Evolutionary conservation across 192 early-diverging fungal genomes (phyloP).

Genomic region (Ambispora gerdemannii): DNA sequence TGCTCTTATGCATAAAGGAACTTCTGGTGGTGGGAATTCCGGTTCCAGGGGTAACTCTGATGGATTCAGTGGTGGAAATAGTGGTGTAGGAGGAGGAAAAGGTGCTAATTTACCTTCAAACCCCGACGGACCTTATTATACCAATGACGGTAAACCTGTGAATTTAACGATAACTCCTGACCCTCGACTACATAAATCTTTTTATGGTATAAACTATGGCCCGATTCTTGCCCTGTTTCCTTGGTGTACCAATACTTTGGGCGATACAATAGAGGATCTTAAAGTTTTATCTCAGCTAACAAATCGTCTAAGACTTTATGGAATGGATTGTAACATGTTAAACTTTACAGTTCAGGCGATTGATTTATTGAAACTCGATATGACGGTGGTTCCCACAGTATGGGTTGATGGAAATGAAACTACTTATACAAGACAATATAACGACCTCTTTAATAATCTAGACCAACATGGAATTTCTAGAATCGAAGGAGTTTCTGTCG

Average conservation of each 20-base stretch:
- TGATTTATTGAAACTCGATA: constrained; percentile 50
- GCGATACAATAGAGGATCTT: constrained; percentile 58
- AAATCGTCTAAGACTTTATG: constrained; percentile 59
- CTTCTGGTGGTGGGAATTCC: background rate
- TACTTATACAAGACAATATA: constrained; percentile 41
- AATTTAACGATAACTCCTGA: constrained; percentile 40
- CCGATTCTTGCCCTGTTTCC: constrained; percentile 55
- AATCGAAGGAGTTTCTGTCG: constrained; percentile 45
- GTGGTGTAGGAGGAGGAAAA: background rate
- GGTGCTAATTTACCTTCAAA: background rate
- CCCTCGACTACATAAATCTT: constrained; percentile 31
- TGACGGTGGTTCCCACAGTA: constrained; percentile 59
- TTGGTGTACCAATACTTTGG: constrained; percentile 50
- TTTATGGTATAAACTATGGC: constrained; percentile 62
- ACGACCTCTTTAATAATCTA: constrained; percentile 36
- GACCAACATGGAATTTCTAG: constrained; percentile 38
- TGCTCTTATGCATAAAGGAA: background rate
- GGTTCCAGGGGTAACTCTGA: background rate
- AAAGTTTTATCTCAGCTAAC: constrained; percentile 53
- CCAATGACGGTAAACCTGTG: constrained; percentile 26
- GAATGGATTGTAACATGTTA: constrained; percentile 62
- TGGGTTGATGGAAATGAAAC: constrained; percentile 57
- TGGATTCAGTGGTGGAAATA: background rate
- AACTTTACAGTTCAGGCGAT: constrained; percentile 61
- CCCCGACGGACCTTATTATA: background rate